Base-by-base conservation (phyloP, 345 rosid genomes). In the Populus euphratica region DNA sequence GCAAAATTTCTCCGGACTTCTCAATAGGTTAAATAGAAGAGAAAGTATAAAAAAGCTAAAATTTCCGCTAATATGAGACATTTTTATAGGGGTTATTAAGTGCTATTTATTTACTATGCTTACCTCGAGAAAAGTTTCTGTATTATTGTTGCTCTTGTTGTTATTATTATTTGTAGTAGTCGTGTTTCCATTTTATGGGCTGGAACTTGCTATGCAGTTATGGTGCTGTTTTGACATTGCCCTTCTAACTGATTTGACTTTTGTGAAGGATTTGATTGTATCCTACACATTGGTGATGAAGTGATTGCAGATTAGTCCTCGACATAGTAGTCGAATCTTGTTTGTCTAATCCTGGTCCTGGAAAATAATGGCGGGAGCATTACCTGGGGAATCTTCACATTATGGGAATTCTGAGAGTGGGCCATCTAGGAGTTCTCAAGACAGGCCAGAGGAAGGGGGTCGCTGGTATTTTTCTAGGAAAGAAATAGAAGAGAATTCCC, bases 401-500 rank as follows among this genome's bases (percentile, higher is more conserved):
- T 79, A 79, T 75, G 90, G 82, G 75, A 84, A 80, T 67, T 87
- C 91, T 17, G 82, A 86, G 41, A 82, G 88, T 13, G 81, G 90
- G 33, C 74, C 81, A 68, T 85, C 90, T 6, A 87, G 84, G 83
- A 81, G 61, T 79, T 84, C 90, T 41, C 83, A 83, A 77, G 93
- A 89, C n/a, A 83, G 76, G 73, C 89, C 82, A 29, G 93, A 88
- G 63, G 94, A 87, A 72, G 87, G 50, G 36, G 85, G 84, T 35
- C 89, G 92, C 3, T 94, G 98, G 98, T 94, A 94, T 86, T 86
- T 94, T 86, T 87, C 87, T 1, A 88, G 94, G 81, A 92, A 87
- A 81, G 97, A 92, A 78, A 92, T 94, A 33, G 98, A 94, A 76
- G 98, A 94, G 80, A 79, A 81, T 74, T 92, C 96, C 23, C 97